Evolutionary conservation across 2,329 filamentous ascomycete genomes (phyloP).

Genomic region (Corniculantispora saksenae): DNA sequence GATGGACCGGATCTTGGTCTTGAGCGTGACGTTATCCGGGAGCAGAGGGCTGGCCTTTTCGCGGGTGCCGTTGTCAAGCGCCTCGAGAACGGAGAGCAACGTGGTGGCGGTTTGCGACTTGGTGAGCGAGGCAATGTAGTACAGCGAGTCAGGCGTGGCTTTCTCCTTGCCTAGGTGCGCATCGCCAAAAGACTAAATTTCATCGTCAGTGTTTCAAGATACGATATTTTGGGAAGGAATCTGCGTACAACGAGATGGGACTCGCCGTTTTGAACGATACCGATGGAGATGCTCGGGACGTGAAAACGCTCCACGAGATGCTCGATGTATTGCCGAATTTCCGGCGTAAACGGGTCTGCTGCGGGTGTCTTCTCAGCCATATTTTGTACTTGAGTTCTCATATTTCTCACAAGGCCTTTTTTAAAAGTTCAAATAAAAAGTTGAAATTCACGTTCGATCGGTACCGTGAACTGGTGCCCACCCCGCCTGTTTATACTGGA

Average conservation of each 20-base stretch:
- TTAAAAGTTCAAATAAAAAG: no score
- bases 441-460: no score
- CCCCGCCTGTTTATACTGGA: background rate
- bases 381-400: no score
- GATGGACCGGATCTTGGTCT: slow-evolving; percentile 30
- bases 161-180: slow-evolving; percentile 35
- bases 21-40: slow-evolving; percentile 39
- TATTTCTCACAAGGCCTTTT: no score
- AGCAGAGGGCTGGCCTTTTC: background rate
- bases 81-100: slow-evolving; percentile 47
- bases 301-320: slow-evolving; percentile 40
- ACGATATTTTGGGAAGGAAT: no score
- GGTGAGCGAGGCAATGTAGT: slow-evolving; percentile 51
- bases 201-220: no score
- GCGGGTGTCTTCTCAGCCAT: no score
- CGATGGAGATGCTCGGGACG: slow-evolving; percentile 49
- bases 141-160: slow-evolving; percentile 46
- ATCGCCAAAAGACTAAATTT: slow-evolving; percentile 4
- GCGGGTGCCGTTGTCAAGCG: slow-evolving; percentile 27
- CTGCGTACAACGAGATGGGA: slow-evolving; percentile 39
- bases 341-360: slow-evolving; percentile 20
- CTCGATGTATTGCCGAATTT: slow-evolving; percentile 23
- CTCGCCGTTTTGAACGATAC: slow-evolving; percentile 44
- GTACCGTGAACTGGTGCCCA: background rate
- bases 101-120: slow-evolving; percentile 53